Evolutionary conservation across 768 basidiomycete genomes (phyloP).

Genomic region (Phanerochaete sordida): DNA sequence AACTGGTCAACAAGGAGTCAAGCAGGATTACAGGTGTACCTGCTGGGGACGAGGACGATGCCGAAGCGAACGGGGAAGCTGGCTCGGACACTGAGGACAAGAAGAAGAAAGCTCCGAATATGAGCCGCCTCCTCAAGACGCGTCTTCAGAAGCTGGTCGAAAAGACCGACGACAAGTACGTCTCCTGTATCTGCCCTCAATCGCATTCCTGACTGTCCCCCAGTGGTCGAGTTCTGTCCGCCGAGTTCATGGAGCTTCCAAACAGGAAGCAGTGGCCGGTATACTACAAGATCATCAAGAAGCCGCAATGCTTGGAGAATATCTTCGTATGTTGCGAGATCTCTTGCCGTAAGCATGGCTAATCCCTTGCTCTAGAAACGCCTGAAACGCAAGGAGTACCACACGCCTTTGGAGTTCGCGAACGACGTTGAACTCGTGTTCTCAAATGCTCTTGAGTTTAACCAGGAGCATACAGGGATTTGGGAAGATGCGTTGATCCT

Average conservation of each 20-base stretch:
- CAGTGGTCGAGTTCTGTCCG: slow-evolving; percentile 66
- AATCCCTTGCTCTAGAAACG: slow-evolving; percentile 53
- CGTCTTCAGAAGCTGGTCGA: slow-evolving; percentile 70
- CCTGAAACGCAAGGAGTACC: slow-evolving; percentile 78
- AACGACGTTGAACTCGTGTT: slow-evolving; percentile 89
- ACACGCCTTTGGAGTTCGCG: slow-evolving; percentile 63
- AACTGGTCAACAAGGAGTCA: slow-evolving; percentile 45
- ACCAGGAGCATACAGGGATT: slow-evolving; percentile 78
- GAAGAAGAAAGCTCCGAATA: slow-evolving; percentile 57
- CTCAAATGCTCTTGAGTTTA: slow-evolving; percentile 84
- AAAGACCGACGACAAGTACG: slow-evolving; percentile 70
- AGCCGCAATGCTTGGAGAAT: slow-evolving; percentile 73
- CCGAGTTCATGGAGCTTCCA: slow-evolving; percentile 83
- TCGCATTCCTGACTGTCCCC: slow-evolving; percentile 1
- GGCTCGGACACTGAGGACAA: slow-evolving; percentile 41
- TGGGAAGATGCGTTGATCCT: slow-evolving; percentile 76
- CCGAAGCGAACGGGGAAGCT: slow-evolving; percentile 29
- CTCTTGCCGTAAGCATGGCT: background rate
- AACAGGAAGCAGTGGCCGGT: slow-evolving; percentile 72
- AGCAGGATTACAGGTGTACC: slow-evolving; percentile 39
- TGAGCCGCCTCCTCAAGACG: slow-evolving; percentile 63
- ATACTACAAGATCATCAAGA: slow-evolving; percentile 79
- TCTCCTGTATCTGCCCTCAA: background rate
- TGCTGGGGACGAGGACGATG: slow-evolving; percentile 23
- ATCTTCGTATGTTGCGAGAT: slow-evolving; percentile 55